Conservation (phyloP, 805 yeast genomes). For the Lachancea dasiensis region DNA sequence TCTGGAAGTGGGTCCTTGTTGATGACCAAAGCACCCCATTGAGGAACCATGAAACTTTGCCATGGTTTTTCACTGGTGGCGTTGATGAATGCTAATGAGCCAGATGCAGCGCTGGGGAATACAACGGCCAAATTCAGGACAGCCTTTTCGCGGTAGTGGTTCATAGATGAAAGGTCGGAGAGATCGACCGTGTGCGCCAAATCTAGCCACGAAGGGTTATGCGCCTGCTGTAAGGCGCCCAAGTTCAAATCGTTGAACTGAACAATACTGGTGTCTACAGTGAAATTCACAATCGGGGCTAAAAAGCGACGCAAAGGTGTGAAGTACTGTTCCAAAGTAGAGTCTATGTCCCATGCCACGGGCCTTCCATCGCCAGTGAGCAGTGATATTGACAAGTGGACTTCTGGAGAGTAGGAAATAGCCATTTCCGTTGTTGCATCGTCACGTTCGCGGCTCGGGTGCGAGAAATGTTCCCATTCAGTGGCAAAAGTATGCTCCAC, state of each 20-base stretch:
- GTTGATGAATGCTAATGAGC: slow-evolving; percentile 39
- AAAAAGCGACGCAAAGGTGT: slow-evolving; percentile 50
- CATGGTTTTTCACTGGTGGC: slow-evolving; percentile 14
- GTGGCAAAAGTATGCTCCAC: slow-evolving; percentile 40
- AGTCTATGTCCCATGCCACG: slow-evolving; percentile 67
- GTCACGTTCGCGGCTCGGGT: slow-evolving; percentile 9
- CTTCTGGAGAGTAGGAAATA: slow-evolving; percentile 45
- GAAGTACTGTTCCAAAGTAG: slow-evolving; percentile 45
- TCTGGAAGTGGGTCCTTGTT: slow-evolving; percentile 31
- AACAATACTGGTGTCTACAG: slow-evolving; percentile 73
- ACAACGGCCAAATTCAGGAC: slow-evolving; percentile 60
- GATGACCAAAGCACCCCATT: slow-evolving; percentile 67
- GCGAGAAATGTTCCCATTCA: slow-evolving; percentile 33
- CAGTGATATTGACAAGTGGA: slow-evolving; percentile 72
- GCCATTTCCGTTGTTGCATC: slow-evolving; percentile 21
- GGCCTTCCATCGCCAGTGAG: slow-evolving; percentile 64
- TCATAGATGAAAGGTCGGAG: slow-evolving; percentile 59
- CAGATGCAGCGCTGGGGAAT: slow-evolving; percentile 26
- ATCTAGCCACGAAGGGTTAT: slow-evolving; percentile 42
- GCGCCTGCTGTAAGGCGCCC: slow-evolving; percentile 21
- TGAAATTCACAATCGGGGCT: slow-evolving; percentile 55
- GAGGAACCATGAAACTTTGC: slow-evolving; percentile 63
- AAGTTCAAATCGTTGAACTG: slow-evolving; percentile 43
- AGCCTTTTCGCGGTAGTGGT: slow-evolving; percentile 54
- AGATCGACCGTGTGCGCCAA: slow-evolving; percentile 74